Evolutionary conservation across 768 basidiomycete genomes (phyloP).

Genomic region (Phylloporus scabripes): DNA sequence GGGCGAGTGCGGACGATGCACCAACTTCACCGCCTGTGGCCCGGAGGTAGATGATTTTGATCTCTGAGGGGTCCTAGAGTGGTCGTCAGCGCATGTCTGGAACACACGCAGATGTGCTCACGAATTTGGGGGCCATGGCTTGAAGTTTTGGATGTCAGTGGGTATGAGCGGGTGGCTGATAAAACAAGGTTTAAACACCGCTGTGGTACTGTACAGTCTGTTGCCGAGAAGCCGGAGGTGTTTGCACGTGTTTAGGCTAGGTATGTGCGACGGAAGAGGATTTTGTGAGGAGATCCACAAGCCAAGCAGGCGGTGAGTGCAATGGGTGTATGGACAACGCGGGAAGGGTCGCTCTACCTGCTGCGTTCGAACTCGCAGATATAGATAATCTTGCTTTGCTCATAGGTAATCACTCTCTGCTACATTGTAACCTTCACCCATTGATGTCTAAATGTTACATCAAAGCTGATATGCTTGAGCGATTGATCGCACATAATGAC

Average conservation of each 20-base stretch:
- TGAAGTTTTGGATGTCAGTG: conserved; percentile 3
- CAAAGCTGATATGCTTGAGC: conserved; percentile 92
- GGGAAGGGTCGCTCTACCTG: conserved; percentile 73
- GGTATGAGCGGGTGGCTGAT: conserved; percentile 18
- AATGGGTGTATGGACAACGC: conserved; percentile 77
- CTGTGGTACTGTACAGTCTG: conserved; percentile 52
- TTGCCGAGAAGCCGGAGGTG: conserved; percentile 19
- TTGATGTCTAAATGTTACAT: conserved; percentile 18
- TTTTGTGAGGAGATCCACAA: conserved; percentile 16
- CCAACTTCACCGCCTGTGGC: conserved; percentile 99
- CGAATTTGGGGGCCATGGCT: conserved; percentile 77
- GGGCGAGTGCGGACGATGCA: conserved; percentile 96
- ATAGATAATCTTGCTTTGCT: conserved; percentile 82
- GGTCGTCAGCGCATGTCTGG: conserved; percentile 2
- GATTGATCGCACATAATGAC: conserved; percentile 94
- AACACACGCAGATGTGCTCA: conserved; percentile 29
- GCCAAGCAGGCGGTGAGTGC: conserved; percentile 40
- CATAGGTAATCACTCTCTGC: conserved; percentile 57
- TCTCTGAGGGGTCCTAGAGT: conserved; percentile 86
- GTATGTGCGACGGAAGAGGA: not conserved
- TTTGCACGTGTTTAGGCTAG: conserved; percentile 36
- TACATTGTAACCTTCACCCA: conserved; percentile 15
- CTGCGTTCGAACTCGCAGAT: conserved; percentile 77
- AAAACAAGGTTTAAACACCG: conserved; percentile 53
- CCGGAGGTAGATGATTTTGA: conserved; percentile 98